Evolutionary conservation across 2,329 filamentous ascomycete species (phyloP).

Genomic region (Aspergillus texensis): DNA sequence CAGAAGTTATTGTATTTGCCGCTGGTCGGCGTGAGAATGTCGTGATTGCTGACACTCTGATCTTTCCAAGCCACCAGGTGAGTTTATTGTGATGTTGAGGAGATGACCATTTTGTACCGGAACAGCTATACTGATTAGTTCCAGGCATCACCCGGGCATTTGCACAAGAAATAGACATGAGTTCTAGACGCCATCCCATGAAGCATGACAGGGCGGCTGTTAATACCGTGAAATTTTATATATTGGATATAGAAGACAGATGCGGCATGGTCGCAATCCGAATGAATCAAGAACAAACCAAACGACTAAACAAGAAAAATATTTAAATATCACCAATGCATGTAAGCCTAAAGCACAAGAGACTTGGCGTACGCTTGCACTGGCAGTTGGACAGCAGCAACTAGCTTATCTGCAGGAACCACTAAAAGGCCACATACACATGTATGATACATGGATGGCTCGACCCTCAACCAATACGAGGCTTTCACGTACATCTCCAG

Average conservation of each 20-base stretch:
- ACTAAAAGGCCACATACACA: neutral
- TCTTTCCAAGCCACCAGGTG: conserved; percentile 91
- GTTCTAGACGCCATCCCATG: neutral
- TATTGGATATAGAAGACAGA: conserved; percentile 1
- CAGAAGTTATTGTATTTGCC: conserved; percentile 85
- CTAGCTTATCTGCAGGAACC: conserved; percentile 1
- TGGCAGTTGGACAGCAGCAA: neutral
- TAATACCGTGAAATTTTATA: neutral
- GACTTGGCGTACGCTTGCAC: neutral
- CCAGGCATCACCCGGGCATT: conserved; percentile 18
- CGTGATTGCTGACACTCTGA: conserved; percentile 81
- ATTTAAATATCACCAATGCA: neutral
- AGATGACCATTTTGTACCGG: neutral
- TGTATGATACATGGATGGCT: conserved; percentile 1
- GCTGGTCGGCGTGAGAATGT: conserved; percentile 86
- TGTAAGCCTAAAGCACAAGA: conserved; percentile 1
- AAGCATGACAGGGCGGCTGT: neutral
- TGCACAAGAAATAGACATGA: conserved; percentile 15
- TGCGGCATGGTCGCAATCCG: neutral
- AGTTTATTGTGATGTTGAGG: conserved; percentile 28
- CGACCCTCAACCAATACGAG: neutral
- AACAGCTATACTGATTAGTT: neutral
- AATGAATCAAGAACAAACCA: neutral
- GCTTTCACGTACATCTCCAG: neutral
- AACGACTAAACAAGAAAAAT: neutral